These are phyloP conservation scores for Fusarium sp. DNA, from an alignment of 2,329 filamentous ascomycete genomes.

Conservation along the genomic window DNA sequence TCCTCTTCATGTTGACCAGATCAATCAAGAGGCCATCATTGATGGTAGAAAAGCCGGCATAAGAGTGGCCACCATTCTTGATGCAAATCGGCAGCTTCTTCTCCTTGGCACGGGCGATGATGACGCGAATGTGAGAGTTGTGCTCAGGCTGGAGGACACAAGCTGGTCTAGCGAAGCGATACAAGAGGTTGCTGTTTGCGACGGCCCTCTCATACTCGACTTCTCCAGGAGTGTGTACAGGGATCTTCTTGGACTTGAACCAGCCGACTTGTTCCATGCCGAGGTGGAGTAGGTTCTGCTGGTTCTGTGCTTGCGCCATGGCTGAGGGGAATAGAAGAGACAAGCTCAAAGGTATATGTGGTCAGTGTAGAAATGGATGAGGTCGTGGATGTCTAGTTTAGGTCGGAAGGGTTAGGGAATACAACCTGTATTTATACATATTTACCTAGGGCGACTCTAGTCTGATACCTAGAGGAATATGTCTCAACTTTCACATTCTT, in stretches of 20 bases:
- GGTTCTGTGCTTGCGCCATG: background rate
- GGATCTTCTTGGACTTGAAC: conserved; percentile 12
- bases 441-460: background rate
- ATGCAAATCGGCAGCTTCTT: conserved; percentile 39
- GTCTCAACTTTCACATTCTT: background rate
- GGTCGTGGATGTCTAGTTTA: background rate
- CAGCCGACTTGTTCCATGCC: conserved; percentile 14
- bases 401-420: background rate
- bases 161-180: conserved; percentile 25
- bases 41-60: conserved; percentile 47
- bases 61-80: conserved; percentile 50
- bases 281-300: background rate
- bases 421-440: background rate
- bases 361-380: background rate
- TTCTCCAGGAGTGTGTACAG: background rate
- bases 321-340: background rate
- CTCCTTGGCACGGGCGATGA: conserved; percentile 12
- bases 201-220: conserved; percentile 29
- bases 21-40: conserved; percentile 47
- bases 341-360: background rate
- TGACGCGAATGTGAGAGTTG: conserved; percentile 10
- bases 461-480: too few species aligned
- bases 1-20: conserved; percentile 46
- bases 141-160: conserved; percentile 30
- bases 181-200: conserved; percentile 30